Evolutionary conservation across 768 basidiomycete genomes (phyloP).

Genomic region (Lactarius sanguifluus): DNA sequence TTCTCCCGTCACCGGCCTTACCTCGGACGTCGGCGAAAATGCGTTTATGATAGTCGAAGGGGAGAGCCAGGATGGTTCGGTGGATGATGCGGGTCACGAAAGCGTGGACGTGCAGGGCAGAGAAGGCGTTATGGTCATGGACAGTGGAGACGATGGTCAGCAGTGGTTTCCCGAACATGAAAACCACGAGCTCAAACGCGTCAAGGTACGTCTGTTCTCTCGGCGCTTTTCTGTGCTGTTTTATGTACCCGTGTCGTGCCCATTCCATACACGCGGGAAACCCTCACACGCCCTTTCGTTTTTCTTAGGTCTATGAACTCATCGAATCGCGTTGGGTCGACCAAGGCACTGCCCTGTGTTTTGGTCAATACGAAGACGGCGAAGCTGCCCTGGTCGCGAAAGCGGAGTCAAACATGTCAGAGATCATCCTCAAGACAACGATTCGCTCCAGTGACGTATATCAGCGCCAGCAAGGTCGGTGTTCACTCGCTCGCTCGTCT

Average conservation of each 20-base stretch:
- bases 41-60: slow-evolving; percentile 28
- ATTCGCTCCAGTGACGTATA: slow-evolving; percentile 84
- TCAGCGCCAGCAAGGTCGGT: slow-evolving; percentile 80
- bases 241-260: slow-evolving; percentile 29
- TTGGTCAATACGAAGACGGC: slow-evolving; percentile 79
- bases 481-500: slow-evolving; percentile 11
- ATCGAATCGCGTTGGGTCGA: slow-evolving; percentile 91
- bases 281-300: slow-evolving; percentile 9
- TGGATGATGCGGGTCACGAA: slow-evolving; percentile 23
- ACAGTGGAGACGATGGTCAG: slow-evolving; percentile 51
- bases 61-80: slow-evolving; percentile 24
- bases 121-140: slow-evolving; percentile 40
- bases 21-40: slow-evolving; percentile 25
- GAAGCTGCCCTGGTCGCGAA: slow-evolving; percentile 85
- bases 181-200: slow-evolving; percentile 75
- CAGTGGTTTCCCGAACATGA: slow-evolving; percentile 65
- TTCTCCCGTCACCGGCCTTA: slow-evolving; percentile 16
- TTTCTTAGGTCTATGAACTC: slow-evolving; percentile 86
- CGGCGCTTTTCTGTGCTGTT: slow-evolving; percentile 28
- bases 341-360: slow-evolving; percentile 95
- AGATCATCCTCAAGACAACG: slow-evolving; percentile 74
- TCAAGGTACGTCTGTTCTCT: slow-evolving; percentile 57
- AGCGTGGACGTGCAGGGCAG: slow-evolving; percentile 49
- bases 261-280: slow-evolving; percentile 31
- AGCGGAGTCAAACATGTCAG: slow-evolving; percentile 68